Evolutionary conservation across 345 rosid genomes (phyloP).

Genomic region (Kandelia obovata): DNA sequence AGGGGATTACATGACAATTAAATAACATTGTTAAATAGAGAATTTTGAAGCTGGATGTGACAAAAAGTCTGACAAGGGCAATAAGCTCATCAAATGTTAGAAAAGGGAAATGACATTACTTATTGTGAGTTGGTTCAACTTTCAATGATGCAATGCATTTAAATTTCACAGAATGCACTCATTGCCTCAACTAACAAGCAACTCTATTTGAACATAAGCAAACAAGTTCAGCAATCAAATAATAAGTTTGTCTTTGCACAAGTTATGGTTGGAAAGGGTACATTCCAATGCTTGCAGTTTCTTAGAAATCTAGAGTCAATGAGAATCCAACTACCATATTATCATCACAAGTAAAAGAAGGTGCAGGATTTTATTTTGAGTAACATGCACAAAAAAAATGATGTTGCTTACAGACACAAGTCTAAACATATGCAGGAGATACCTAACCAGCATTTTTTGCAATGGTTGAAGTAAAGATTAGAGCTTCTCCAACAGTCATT

Average conservation of each 20-base stretch:
- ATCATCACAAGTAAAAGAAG: not conserved
- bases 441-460: slow-evolving; percentile 51
- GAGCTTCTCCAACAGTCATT: slow-evolving; percentile 47
- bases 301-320: not conserved
- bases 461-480: slow-evolving; percentile 25
- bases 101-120: not conserved
- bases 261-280: too few relatives aligned
- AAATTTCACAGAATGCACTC: not conserved
- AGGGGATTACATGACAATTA: not conserved
- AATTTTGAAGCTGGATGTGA: not conserved
- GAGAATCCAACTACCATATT: not conserved
- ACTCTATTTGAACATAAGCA: not conserved
- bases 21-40: not conserved
- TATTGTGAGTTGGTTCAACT: too few relatives aligned
- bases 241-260: not conserved
- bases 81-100: not conserved
- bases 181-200: not conserved
- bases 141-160: not conserved
- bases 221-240: not conserved
- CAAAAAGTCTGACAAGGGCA: not conserved
- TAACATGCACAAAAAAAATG: not conserved
- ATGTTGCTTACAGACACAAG: not conserved
- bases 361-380: not conserved
- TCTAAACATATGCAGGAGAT: not conserved
- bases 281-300: too few relatives aligned